phyloP scores from a whole-genome alignment of 148 eudicot genomes.

The Pharnaceum exiguum region DNA sequence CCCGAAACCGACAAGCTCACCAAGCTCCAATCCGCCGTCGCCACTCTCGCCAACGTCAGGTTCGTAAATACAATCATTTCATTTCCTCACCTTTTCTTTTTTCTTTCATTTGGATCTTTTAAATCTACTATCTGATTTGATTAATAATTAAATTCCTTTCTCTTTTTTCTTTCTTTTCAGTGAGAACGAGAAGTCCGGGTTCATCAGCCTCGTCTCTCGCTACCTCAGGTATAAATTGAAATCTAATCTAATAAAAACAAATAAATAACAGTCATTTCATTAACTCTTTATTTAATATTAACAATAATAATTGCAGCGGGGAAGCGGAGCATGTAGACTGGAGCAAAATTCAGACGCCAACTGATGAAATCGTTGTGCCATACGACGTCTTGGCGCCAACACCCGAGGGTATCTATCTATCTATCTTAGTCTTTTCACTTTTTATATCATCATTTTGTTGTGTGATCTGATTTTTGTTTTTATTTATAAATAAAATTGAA shows the following conservation, averaged over 20 bases:
- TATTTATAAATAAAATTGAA: constrained; percentile 1
- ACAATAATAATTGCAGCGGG: constrained; percentile 35
- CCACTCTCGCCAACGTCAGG: constrained; percentile 72
- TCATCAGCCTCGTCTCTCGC: constrained; percentile 80
- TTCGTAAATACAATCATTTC: neutral
- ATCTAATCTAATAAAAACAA: no score
- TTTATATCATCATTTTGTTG: neutral
- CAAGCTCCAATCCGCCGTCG: constrained; percentile 54
- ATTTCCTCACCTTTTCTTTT: neutral
- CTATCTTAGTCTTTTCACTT: neutral
- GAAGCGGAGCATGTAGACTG: constrained; percentile 85
- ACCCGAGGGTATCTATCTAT: constrained; percentile 46
- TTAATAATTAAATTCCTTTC: neutral
- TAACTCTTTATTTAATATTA: no score
- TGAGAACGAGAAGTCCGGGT: constrained; percentile 97
- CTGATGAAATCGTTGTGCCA: constrained; percentile 89
- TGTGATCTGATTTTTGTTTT: constrained; percentile 3
- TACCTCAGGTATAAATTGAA: constrained; percentile 89
- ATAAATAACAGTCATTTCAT: no score
- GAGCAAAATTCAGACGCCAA: constrained; percentile 95
- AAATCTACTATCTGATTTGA: constrained; percentile 15
- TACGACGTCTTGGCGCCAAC: constrained; percentile 57
- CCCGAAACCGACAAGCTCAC: constrained; percentile 57
- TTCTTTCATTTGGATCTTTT: neutral
- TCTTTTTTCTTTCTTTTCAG: constrained; percentile 31